Percentiles rank a stretch among this genome's conserved stretches.
phyloP scores from a whole-genome alignment of 192 early-diverging fungal species.

The Backusella luteola region DNA sequence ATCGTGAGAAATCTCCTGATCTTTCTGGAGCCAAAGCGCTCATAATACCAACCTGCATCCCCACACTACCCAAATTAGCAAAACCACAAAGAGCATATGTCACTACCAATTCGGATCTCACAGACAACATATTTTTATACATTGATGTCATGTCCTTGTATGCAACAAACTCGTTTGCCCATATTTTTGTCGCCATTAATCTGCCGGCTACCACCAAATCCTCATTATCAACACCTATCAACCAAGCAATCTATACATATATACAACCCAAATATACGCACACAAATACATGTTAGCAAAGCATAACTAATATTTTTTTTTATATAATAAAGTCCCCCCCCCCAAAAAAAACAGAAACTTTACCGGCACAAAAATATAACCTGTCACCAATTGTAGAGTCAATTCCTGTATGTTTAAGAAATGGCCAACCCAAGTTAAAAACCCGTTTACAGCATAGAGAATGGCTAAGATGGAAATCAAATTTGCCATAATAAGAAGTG shows the following conservation, averaged over 20 bases:
- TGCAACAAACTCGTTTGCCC: slow-evolving; percentile 87
- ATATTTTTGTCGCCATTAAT: slow-evolving; percentile 70
- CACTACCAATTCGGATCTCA: slow-evolving; percentile 48
- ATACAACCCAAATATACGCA: too few relatives aligned
- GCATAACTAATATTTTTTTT: not conserved
- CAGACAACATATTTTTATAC: slow-evolving; percentile 40
- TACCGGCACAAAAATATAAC: slow-evolving; percentile 73
- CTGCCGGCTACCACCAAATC: slow-evolving; percentile 58
- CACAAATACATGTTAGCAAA: not conserved
- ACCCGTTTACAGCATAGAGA: slow-evolving; percentile 62
- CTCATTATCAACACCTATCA: slow-evolving; percentile 42
- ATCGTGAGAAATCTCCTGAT: slow-evolving; percentile 63
- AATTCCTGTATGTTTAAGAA: slow-evolving; percentile 56
- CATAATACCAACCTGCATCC: slow-evolving; percentile 75
- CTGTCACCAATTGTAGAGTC: slow-evolving; percentile 66
- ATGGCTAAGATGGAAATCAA: slow-evolving; percentile 78
- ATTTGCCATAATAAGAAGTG: slow-evolving; percentile 71
- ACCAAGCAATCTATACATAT: slow-evolving; percentile 48
- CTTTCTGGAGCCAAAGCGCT: slow-evolving; percentile 73
- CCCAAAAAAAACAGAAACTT: not conserved
- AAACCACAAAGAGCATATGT: slow-evolving; percentile 86
- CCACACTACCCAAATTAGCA: slow-evolving; percentile 84
- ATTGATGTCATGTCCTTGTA: slow-evolving; percentile 46
- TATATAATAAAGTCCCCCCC: not conserved
- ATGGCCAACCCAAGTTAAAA: slow-evolving; percentile 70